Conservation (phyloP, 2,329 filamentous ascomycete genomes). For the Epichloe sp. region DNA sequence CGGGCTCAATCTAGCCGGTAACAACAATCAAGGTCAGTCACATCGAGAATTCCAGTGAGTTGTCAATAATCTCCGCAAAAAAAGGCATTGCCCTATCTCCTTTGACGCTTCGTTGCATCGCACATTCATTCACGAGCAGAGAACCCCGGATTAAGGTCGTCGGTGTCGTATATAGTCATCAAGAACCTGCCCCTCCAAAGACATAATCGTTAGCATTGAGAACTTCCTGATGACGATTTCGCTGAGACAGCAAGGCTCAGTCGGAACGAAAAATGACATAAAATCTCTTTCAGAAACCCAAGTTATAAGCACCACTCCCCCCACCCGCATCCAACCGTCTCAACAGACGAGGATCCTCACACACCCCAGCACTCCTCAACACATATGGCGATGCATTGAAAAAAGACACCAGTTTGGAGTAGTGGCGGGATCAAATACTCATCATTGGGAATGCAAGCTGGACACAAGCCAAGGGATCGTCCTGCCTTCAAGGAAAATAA, state of each 20-base stretch:
- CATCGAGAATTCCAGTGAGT: too few species aligned
- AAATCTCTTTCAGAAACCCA: conserved; percentile 31
- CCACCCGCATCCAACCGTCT: conserved; percentile 20
- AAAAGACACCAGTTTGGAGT: conserved; percentile 10
- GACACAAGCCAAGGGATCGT: conserved; percentile 9
- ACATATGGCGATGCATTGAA: conserved; percentile 23
- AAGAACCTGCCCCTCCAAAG: background rate
- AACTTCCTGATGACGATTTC: too few species aligned
- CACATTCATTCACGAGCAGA: too few species aligned
- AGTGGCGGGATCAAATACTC: conserved; percentile 9
- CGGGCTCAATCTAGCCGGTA: too few species aligned
- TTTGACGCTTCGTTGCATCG: too few species aligned
- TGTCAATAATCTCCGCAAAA: too few species aligned
- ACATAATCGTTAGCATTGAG: background rate
- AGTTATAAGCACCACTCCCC: conserved; percentile 31
- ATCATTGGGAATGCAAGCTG: background rate
- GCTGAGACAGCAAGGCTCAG: too few species aligned
- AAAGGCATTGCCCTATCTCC: too few species aligned
- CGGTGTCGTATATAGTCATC: background rate
- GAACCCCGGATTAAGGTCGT: too few species aligned
- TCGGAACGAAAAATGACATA: background rate
- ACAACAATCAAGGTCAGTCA: too few species aligned
- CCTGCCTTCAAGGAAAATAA: conserved; percentile 1
- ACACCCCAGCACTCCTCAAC: conserved; percentile 6
- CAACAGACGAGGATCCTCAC: conserved; percentile 9